Percentiles rank a stretch among this genome's conserved stretches.
phyloP scores from a whole-genome alignment of 192 early-diverging fungal genomes.

The Coemansia sp. region DNA sequence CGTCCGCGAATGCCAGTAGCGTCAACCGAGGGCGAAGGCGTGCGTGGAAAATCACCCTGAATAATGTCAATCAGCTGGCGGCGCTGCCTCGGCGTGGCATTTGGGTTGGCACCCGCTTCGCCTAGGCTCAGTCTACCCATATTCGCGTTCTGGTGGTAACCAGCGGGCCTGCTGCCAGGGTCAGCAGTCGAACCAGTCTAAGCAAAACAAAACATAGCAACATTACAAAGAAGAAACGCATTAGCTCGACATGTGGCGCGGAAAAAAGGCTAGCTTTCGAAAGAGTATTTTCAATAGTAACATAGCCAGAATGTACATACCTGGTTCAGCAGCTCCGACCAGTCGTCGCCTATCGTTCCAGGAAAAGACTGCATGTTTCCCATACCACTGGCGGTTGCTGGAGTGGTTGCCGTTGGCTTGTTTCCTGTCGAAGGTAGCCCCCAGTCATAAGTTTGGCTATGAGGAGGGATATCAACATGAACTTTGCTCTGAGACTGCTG shows the following conservation, averaged over 20 bases:
- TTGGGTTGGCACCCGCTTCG: conserved; percentile 15
- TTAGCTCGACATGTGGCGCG: background rate
- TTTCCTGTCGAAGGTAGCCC: conserved; percentile 23
- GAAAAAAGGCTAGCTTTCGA: background rate
- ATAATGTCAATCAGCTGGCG: conserved; percentile 52
- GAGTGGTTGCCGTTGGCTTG: conserved; percentile 15
- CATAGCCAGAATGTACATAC: conserved; percentile 18
- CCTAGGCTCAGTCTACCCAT: conserved; percentile 27
- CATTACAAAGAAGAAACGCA: background rate
- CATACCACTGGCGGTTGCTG: conserved; percentile 23
- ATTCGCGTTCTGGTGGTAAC: conserved; percentile 21
- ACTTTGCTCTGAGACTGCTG: conserved; percentile 21
- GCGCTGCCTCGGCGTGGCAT: conserved; percentile 20
- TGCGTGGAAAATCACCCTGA: conserved; percentile 51
- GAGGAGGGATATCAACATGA: conserved; percentile 17
- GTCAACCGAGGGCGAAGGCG: conserved; percentile 48
- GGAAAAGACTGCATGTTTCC: conserved; percentile 26
- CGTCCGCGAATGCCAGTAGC: conserved; percentile 19
- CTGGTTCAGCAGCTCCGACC: conserved; percentile 47
- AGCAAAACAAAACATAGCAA: conserved; percentile 1
- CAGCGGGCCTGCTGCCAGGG: conserved; percentile 27
- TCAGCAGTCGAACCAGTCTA: conserved; percentile 32
- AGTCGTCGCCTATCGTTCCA: conserved; percentile 41
- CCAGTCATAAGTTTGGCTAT: conserved; percentile 35
- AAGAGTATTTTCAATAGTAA: background rate